Evolutionary conservation across 2,329 filamentous ascomycete species (phyloP).

Genomic region (Rutstroemia sp.): DNA sequence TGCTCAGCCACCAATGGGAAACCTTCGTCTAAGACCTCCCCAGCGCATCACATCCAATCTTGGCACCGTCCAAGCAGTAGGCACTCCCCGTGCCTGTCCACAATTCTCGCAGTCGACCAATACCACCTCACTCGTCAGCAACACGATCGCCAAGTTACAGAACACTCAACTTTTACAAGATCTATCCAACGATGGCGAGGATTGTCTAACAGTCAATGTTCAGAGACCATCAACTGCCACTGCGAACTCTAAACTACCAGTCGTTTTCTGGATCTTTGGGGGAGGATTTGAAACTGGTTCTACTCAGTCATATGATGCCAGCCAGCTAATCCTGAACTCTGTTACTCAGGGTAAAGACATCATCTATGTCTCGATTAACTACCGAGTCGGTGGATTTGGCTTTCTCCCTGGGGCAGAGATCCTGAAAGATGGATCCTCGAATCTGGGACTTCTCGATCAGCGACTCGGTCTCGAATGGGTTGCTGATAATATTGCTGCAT

Average conservation of each 20-base stretch:
- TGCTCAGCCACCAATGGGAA: conserved; percentile 35
- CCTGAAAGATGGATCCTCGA: conserved; percentile 57
- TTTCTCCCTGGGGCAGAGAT: conserved; percentile 66
- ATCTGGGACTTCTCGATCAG: conserved; percentile 67
- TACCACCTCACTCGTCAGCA: not conserved
- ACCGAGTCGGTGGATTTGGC: conserved; percentile 67
- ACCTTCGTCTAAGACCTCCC: conserved; percentile 36
- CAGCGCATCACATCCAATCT: conserved; percentile 19
- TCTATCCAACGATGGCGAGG: conserved; percentile 20
- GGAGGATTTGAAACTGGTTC: conserved; percentile 32
- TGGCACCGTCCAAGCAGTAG: conserved; percentile 22
- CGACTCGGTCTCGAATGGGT: conserved; percentile 65
- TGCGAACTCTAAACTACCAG: conserved; percentile 43
- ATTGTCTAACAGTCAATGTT: conserved; percentile 33
- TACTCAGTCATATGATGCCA: conserved; percentile 43
- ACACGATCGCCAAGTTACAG: not conserved
- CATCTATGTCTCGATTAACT: conserved; percentile 71
- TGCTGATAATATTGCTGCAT: conserved; percentile 66
- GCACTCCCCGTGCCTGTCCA: conserved; percentile 28
- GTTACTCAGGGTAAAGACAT: conserved; percentile 51
- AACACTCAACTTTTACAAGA: not conserved
- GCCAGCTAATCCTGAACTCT: conserved; percentile 39
- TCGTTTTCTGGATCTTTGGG: conserved; percentile 34
- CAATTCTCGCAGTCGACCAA: conserved; percentile 21
- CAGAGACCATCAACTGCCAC: conserved; percentile 32